These are phyloP conservation scores for Cyclotella baltica DNA, from an alignment of 108 stramenopile species.

Conservation along the genomic window DNA sequence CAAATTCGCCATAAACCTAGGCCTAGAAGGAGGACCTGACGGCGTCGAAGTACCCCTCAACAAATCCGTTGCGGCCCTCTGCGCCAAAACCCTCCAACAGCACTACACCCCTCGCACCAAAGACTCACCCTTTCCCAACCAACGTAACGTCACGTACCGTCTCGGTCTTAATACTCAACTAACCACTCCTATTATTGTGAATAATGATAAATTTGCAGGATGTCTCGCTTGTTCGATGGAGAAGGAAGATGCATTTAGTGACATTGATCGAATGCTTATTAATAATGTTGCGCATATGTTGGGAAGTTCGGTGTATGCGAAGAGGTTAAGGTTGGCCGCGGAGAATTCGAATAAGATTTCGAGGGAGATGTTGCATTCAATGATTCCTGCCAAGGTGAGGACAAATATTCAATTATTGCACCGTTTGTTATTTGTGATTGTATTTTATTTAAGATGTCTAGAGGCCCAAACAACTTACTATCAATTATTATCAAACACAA, in stretches of 20 bases:
- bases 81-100: conserved; percentile 24
- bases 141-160: conserved; percentile 1
- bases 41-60: conserved; percentile 30
- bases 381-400: conserved; percentile 43
- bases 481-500: too few species aligned
- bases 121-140: conserved; percentile 19
- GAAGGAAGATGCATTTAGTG: conserved; percentile 37
- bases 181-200: conserved; percentile 37
- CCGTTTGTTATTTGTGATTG: too few species aligned
- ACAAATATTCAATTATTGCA: too few species aligned
- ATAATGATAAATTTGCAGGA: conserved; percentile 29
- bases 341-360: conserved; percentile 35
- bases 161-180: conserved; percentile 26
- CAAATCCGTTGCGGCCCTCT: conserved; percentile 12
- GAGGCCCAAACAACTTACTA: too few species aligned
- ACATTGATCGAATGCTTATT: conserved; percentile 35
- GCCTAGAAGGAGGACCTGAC: too few species aligned
- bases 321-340: conserved; percentile 22
- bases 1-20: too few species aligned
- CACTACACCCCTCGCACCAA: conserved; percentile 33
- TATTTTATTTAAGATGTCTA: too few species aligned
- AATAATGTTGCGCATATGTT: conserved; percentile 38
- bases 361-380: conserved; percentile 46
- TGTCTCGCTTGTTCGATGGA: conserved; percentile 16
- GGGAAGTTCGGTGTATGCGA: conserved; percentile 29